Evolutionary conservation across 164 flowering plant species (phyloP), one percentile per base, ranked within the genome.

Genomic region (Akebia trifoliata): DNA sequence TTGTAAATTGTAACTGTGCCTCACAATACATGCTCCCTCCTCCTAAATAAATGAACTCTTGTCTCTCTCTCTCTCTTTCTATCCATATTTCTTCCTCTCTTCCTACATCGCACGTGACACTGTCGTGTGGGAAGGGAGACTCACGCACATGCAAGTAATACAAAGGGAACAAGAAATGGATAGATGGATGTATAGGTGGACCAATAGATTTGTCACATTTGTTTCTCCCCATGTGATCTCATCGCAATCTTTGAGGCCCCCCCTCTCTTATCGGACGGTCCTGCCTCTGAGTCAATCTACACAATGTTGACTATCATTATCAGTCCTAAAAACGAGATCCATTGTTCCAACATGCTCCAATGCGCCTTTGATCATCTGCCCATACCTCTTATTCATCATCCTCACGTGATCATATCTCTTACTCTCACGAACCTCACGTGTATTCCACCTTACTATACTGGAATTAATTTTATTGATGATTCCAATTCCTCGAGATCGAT

Each of bases 381-480:
- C 38, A 29, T 30, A 32, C 44, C 64, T 17, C 14, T 52, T 61
- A 52, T 57, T 61, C 64, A 24, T 52, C 46, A 30, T 31, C 22
- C 64, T 51, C 64, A 52, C 56, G 56, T 60, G 54, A 8, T 38
- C 4, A 14, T 30, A 17, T 50, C 56, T 21, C 15, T 28, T 25
- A 26, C 38, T 32, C 48, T 30, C 11, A 15, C 34, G 42, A 32
- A 31, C 6, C 30, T 15, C 34, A 45, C 46, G 51, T 59, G 44
- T n/a, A 36, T 14, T 24, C 21, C 11, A 30, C 14, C 52, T 1
- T 17, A 6, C 9, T 34, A 4, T 34, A 34, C 36, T 34, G 36
- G 5, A 34, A 4, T 5, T 34, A 34, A 34, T 12, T 4, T 21
- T 2, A 21, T n/a, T n/a, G n/a, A n/a, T n/a, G n/a, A n/a, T n/a